Conservation (phyloP, 441 rosid genomes). For the Jatropha podagrica region DNA sequence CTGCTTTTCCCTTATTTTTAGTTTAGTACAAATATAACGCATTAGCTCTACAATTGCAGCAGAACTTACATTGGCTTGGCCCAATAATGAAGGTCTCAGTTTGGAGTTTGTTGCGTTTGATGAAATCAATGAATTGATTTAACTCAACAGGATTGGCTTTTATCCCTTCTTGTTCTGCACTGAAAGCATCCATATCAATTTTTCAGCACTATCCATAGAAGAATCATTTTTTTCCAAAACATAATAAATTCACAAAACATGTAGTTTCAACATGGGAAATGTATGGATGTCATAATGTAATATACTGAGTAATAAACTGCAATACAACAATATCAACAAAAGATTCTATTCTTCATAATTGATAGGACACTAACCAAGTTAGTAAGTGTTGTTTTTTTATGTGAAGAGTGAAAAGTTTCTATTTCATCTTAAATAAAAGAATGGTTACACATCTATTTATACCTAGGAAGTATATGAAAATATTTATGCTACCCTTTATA, state of each 20-base stretch:
- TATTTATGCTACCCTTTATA: too few relatives aligned
- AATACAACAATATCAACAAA: neutral
- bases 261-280: neutral
- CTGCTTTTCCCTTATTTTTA: neutral
- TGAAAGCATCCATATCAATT: slow-evolving; percentile 33
- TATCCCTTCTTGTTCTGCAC: slow-evolving; percentile 77
- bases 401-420: too few relatives aligned
- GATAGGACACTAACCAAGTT: neutral
- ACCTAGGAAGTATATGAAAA: too few relatives aligned
- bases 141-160: slow-evolving; percentile 56
- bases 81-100: slow-evolving; percentile 67
- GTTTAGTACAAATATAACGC: neutral
- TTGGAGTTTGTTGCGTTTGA: slow-evolving; percentile 64
- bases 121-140: slow-evolving; percentile 58
- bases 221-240: neutral
- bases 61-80: slow-evolving; percentile 57
- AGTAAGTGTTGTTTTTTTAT: too few relatives aligned
- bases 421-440: too few relatives aligned
- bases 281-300: neutral
- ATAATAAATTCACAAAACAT: slow-evolving; percentile 1
- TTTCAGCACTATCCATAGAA: slow-evolving; percentile 1
- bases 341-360: neutral
- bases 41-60: neutral
- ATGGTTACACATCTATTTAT: too few relatives aligned
- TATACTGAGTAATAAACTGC: neutral